These are phyloP conservation scores for Trebouxia gelatinosa DNA, from an alignment of 163 green algal species.

Conservation along the genomic window DNA sequence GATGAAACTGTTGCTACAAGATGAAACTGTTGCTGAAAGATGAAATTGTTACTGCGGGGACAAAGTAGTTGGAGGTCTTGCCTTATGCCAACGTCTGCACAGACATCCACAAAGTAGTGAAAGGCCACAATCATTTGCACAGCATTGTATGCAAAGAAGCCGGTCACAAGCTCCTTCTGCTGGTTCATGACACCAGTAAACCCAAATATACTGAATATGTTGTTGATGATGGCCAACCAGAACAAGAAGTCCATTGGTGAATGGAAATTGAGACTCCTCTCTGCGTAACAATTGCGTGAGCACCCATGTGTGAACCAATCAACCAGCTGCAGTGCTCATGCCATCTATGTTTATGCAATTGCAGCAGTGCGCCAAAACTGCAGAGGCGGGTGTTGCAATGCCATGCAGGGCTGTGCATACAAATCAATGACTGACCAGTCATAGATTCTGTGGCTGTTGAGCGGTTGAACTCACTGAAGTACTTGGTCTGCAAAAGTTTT, in stretches of 20 bases:
- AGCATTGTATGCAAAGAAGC: constrained; percentile 75
- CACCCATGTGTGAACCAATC: not conserved
- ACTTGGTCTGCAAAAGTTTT: constrained; percentile 40
- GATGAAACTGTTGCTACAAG: no score
- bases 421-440: not conserved
- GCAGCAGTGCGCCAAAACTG: no score
- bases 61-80: no score
- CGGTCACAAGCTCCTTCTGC: constrained; percentile 57
- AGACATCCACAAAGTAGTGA: constrained; percentile 70
- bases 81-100: constrained; percentile 51
- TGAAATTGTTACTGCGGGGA: no score
- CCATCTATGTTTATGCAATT: no score
- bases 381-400: no score
- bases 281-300: not conserved
- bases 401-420: no score
- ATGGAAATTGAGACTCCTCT: constrained; percentile 31
- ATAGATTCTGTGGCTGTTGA: constrained; percentile 2
- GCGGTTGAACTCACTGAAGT: constrained; percentile 4
- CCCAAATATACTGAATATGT: constrained; percentile 65
- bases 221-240: constrained; percentile 55
- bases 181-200: constrained; percentile 63
- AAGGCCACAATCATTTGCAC: constrained; percentile 59
- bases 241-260: constrained; percentile 56
- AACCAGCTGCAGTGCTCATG: not conserved
- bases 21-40: no score